phyloP scores from a whole-genome alignment of 768 basidiomycete genomes.

The Amanita pseudoporphyria region DNA sequence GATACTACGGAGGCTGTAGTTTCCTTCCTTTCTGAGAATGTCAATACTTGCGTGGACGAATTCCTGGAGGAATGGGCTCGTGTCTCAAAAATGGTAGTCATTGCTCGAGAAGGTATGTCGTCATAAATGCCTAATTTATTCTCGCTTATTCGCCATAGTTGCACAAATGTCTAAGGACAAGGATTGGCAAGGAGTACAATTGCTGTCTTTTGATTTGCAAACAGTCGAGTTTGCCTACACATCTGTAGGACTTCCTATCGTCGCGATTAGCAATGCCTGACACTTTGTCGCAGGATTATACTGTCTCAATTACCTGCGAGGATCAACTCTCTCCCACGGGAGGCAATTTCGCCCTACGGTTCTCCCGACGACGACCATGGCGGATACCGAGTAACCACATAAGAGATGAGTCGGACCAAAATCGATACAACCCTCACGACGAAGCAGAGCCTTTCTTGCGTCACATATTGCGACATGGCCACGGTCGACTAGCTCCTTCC shows the following conservation, averaged over 20 bases:
- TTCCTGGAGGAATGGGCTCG: conserved; percentile 90
- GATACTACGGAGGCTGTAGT: conserved; percentile 85
- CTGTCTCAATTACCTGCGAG: conserved; percentile 69
- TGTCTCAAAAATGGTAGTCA: conserved; percentile 90
- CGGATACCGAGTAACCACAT: conserved; percentile 14
- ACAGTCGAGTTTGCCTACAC: conserved; percentile 88
- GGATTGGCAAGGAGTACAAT: conserved; percentile 65
- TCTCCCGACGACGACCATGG: conserved; percentile 39
- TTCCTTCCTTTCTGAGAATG: conserved; percentile 79
- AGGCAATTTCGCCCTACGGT: conserved; percentile 65
- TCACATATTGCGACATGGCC: conserved; percentile 53
- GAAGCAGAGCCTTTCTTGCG: conserved; percentile 72
- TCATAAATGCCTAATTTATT: conserved; percentile 3
- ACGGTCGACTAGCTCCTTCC: conserved; percentile 55
- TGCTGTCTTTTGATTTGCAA: conserved; percentile 85
- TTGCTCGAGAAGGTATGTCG: conserved; percentile 70
- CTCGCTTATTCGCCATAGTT: conserved; percentile 32
- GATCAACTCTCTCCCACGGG: conserved; percentile 63
- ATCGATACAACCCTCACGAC: conserved; percentile 63
- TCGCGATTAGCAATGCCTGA: not conserved
- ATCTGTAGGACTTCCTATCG: conserved; percentile 25
- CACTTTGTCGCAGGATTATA: conserved; percentile 44
- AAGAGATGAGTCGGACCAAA: conserved; percentile 11
- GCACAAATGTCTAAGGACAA: conserved; percentile 73
- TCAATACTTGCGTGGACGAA: conserved; percentile 82